A percentile compares a stretch with the other conserved stretches of the same genome.
Evolutionary conservation across 805 yeast genomes (phyloP).

Genomic region (Candida sphagnicola): DNA sequence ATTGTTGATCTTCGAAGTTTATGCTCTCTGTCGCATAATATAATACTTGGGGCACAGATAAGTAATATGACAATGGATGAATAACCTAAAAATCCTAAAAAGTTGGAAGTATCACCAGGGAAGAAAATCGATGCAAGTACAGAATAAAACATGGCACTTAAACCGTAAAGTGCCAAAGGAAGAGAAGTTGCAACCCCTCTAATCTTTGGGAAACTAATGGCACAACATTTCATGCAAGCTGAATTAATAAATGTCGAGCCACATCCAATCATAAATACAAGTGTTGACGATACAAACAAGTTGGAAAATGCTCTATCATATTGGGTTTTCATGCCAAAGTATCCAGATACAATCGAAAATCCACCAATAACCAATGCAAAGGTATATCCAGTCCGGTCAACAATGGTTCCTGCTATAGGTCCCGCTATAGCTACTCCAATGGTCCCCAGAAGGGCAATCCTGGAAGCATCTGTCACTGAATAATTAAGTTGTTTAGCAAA

Average conservation of each 20-base stretch:
- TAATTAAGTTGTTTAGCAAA: slow-evolving; percentile 55
- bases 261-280: slow-evolving; percentile 55
- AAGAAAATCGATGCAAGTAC: slow-evolving; percentile 47
- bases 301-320: slow-evolving; percentile 38
- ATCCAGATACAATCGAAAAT: slow-evolving; percentile 47
- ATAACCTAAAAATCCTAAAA: slow-evolving; percentile 44
- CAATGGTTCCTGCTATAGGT: slow-evolving; percentile 62
- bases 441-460: slow-evolving; percentile 64
- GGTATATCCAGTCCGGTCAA: slow-evolving; percentile 61
- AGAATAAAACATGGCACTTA: slow-evolving; percentile 68
- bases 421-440: slow-evolving; percentile 63
- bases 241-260: slow-evolving; percentile 68
- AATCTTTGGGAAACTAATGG: slow-evolving; percentile 59
- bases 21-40: slow-evolving; percentile 35
- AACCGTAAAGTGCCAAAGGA: slow-evolving; percentile 72
- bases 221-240: slow-evolving; percentile 70
- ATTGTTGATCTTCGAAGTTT: slow-evolving; percentile 2
- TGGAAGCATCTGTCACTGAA: slow-evolving; percentile 58
- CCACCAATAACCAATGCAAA: slow-evolving; percentile 51
- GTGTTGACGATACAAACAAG: slow-evolving; percentile 38
- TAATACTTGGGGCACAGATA: slow-evolving; percentile 46
- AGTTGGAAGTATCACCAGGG: slow-evolving; percentile 55
- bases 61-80: slow-evolving; percentile 39
- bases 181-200: slow-evolving; percentile 74
- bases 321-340: slow-evolving; percentile 50